These are phyloP conservation scores for Cyberlindnera americana DNA, from an alignment of 805 yeast genomes.

Conservation along the genomic window DNA sequence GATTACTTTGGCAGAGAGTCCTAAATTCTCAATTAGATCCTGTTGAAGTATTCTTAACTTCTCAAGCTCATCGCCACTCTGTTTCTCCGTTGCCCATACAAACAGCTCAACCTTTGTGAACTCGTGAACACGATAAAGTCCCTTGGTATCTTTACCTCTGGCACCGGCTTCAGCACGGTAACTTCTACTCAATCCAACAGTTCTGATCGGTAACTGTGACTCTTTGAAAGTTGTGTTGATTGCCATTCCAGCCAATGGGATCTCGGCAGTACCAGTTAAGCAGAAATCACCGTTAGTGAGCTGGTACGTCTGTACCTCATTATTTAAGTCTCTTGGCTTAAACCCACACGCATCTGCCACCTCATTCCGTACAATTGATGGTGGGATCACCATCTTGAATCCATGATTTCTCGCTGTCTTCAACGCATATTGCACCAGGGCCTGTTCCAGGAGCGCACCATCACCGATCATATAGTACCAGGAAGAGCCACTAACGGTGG, in stretches of 20 bases:
- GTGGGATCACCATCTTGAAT: slow-evolving; percentile 73
- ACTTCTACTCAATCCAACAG: slow-evolving; percentile 81
- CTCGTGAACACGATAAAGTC: slow-evolving; percentile 92
- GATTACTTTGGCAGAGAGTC: slow-evolving; percentile 74
- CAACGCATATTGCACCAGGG: slow-evolving; percentile 77
- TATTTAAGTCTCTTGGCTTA: slow-evolving; percentile 84
- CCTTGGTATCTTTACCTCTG: slow-evolving; percentile 87
- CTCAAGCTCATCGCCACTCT: slow-evolving; percentile 51
- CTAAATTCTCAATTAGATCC: slow-evolving; percentile 59
- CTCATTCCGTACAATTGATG: slow-evolving; percentile 77
- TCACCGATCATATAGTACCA: slow-evolving; percentile 84
- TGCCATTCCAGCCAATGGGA: slow-evolving; percentile 81
- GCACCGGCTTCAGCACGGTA: slow-evolving; percentile 98
- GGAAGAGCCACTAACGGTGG: slow-evolving; percentile 73
- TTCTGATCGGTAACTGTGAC: slow-evolving; percentile 48
- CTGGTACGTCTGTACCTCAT: slow-evolving; percentile 80
- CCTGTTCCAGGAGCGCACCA: slow-evolving; percentile 88
- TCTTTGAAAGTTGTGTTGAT: slow-evolving; percentile 46
- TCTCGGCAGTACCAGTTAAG: slow-evolving; percentile 92
- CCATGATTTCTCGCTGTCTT: slow-evolving; percentile 62
- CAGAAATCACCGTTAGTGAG: slow-evolving; percentile 54
- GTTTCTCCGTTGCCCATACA: slow-evolving; percentile 54
- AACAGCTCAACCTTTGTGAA: slow-evolving; percentile 93
- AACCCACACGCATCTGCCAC: slow-evolving; percentile 89
- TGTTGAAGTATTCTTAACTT: slow-evolving; percentile 62